These are phyloP conservation scores for Paramyrothecium roridum DNA, from an alignment of 2,329 filamentous ascomycete genomes.

Conservation along the genomic window DNA sequence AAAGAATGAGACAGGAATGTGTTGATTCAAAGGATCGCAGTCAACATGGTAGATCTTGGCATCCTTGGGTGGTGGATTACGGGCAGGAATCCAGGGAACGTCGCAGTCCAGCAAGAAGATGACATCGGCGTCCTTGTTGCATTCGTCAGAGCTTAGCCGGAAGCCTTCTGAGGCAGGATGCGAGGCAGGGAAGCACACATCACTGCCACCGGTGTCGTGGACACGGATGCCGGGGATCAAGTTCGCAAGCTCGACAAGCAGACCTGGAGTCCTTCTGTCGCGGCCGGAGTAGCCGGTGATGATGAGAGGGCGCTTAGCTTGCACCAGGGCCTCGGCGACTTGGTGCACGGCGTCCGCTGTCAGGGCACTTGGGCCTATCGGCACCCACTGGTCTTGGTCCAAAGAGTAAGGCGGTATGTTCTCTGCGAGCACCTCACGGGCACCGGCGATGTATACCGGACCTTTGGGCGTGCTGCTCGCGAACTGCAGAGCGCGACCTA, in stretches of 20 bases:
- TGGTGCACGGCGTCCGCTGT: conserved; percentile 43
- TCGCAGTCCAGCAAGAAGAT: conserved; percentile 82
- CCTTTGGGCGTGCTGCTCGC: conserved; percentile 70
- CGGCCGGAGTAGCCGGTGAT: conserved; percentile 68
- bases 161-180: conserved; percentile 64
- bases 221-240: conserved; percentile 63
- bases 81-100: conserved; percentile 82
- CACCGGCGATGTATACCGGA: conserved; percentile 71
- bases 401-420: conserved; percentile 69
- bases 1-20: conserved; percentile 68
- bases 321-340: conserved; percentile 57
- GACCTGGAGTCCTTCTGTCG: conserved; percentile 55
- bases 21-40: conserved; percentile 59
- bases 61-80: conserved; percentile 46
- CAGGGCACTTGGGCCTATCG: conserved; percentile 59
- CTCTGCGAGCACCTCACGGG: conserved; percentile 77
- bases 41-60: conserved; percentile 57
- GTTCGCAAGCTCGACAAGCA: conserved; percentile 63
- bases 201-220: conserved; percentile 68
- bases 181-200: conserved; percentile 71
- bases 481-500: conserved; percentile 76
- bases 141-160: conserved; percentile 66
- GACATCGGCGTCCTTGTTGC: conserved; percentile 70
- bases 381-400: conserved; percentile 63
- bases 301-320: conserved; percentile 60